phyloP scores from a whole-genome alignment of 169 alveolate species.

The Plasmodium blacklocki region DNA sequence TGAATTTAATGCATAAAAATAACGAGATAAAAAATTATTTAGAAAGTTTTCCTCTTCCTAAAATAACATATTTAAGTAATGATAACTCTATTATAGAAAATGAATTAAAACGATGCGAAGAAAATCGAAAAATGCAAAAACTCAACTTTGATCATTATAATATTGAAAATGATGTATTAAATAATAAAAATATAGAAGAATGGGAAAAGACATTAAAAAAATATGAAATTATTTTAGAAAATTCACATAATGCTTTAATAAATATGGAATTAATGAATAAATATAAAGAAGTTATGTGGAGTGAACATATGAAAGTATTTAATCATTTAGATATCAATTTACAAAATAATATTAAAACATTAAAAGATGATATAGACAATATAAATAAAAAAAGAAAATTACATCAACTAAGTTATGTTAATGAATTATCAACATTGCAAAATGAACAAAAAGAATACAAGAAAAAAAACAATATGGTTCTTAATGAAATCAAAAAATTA shows the following conservation, averaged over 20 bases:
- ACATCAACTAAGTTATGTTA: conserved; percentile 41
- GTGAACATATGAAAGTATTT: conserved; percentile 49
- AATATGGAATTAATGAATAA: conserved; percentile 58
- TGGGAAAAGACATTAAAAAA: conserved; percentile 25
- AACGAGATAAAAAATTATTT: conserved; percentile 43
- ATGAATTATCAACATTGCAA: conserved; percentile 42
- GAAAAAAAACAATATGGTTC: conserved; percentile 16
- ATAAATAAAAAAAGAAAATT: conserved; percentile 57
- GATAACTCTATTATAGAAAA: conserved; percentile 32
- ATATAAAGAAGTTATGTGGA: conserved; percentile 58
- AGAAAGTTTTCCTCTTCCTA: conserved; percentile 18
- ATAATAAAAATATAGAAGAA: conserved; percentile 9
- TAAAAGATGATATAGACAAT: conserved; percentile 48
- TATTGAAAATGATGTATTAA: conserved; percentile 15
- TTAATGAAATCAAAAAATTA: conserved; percentile 35
- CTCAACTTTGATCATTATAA: conserved; percentile 23
- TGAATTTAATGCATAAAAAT: conserved; percentile 41
- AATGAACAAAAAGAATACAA: conserved; percentile 45
- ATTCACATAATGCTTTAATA: conserved; percentile 52
- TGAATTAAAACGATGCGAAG: conserved; percentile 44
- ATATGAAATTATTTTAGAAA: conserved; percentile 43
- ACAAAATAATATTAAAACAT: conserved; percentile 31
- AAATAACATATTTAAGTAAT: conserved; percentile 6
- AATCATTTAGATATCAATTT: conserved; percentile 36
- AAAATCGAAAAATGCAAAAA: conserved; percentile 18